Conservation (phyloP, 306 rosid genomes). For the Pyrus bretschneideri region DNA sequence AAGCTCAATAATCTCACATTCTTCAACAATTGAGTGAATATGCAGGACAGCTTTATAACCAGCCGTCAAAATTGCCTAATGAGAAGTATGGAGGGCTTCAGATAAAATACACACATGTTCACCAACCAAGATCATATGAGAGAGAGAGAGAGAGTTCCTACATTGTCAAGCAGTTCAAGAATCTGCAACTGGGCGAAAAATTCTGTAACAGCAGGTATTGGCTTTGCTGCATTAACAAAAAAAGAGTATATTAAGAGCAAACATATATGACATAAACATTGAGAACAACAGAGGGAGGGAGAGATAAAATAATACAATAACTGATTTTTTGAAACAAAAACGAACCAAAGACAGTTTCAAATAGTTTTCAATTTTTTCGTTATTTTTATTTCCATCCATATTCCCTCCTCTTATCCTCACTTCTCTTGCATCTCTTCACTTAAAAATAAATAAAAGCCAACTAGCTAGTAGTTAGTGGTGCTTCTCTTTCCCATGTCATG, state of each 20-base stretch:
- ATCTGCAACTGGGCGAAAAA: conserved; percentile 82
- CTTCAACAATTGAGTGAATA: conserved; percentile 88
- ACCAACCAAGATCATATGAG: background rate
- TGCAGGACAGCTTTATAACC: conserved; percentile 97
- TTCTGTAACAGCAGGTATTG: conserved; percentile 65
- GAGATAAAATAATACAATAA: background rate
- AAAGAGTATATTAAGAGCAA: background rate
- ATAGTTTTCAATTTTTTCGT: background rate
- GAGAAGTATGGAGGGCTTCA: conserved; percentile 7
- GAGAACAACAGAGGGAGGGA: background rate
- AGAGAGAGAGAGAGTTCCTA: conserved; percentile 10
- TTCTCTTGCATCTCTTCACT: background rate
- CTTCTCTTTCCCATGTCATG: background rate
- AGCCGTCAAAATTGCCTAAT: conserved; percentile 97
- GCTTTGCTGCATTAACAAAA: conserved; percentile 48
- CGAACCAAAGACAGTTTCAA: background rate
- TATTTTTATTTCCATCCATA: background rate
- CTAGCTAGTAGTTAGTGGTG: background rate
- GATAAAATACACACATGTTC: background rate
- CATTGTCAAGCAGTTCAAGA: conserved; percentile 93
- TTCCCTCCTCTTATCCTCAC: background rate
- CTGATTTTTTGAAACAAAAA: background rate
- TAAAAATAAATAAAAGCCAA: background rate
- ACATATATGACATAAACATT: background rate
- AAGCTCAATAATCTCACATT: conserved; percentile 93